phyloP scores from a whole-genome alignment of 1,284 basidiomycete species.

The Malassezia sympodialis region DNA sequence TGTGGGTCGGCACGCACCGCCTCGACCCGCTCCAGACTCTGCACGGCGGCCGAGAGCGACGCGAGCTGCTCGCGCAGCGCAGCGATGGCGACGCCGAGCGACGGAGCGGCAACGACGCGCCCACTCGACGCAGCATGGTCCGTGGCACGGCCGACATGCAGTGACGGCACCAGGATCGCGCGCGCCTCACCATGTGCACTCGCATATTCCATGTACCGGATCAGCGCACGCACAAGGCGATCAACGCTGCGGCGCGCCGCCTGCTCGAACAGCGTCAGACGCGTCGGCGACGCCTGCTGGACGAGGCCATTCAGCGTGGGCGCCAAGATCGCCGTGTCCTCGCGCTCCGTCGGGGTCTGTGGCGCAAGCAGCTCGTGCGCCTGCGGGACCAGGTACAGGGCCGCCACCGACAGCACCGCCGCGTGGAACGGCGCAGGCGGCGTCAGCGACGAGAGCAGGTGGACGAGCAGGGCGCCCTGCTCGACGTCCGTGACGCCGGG shows the following conservation, averaged over 20 bases:
- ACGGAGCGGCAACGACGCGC: conserved; percentile 54
- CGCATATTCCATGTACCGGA: conserved; percentile 36
- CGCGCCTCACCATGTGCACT: conserved; percentile 19
- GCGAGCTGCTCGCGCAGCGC: conserved; percentile 57
- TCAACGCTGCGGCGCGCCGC: conserved; percentile 22
- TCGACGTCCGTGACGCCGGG: conserved; percentile 59
- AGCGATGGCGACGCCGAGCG: conserved; percentile 64
- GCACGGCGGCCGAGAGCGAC: conserved; percentile 58
- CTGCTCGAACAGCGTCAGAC: conserved; percentile 26
- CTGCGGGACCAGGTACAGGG: conserved; percentile 60
- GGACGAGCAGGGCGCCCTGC: conserved; percentile 55
- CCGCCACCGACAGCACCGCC: conserved; percentile 66
- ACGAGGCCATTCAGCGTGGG: conserved; percentile 21
- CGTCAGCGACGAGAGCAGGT: conserved; percentile 62
- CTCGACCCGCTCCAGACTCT: conserved; percentile 60
- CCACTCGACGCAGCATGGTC: conserved; percentile 52
- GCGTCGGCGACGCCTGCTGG: conserved; percentile 13
- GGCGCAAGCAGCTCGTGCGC: conserved; percentile 60
- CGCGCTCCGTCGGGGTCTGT: conserved; percentile 61
- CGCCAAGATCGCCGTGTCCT: conserved; percentile 50
- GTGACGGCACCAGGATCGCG: conserved; percentile 27
- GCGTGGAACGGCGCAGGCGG: conserved; percentile 60
- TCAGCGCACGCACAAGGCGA: conserved; percentile 25
- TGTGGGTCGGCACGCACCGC: conserved; percentile 64
- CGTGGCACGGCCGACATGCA: conserved; percentile 17